phyloP scores from a whole-genome alignment of 2,329 filamentous ascomycete genomes.

The Penicillium sp. region DNA sequence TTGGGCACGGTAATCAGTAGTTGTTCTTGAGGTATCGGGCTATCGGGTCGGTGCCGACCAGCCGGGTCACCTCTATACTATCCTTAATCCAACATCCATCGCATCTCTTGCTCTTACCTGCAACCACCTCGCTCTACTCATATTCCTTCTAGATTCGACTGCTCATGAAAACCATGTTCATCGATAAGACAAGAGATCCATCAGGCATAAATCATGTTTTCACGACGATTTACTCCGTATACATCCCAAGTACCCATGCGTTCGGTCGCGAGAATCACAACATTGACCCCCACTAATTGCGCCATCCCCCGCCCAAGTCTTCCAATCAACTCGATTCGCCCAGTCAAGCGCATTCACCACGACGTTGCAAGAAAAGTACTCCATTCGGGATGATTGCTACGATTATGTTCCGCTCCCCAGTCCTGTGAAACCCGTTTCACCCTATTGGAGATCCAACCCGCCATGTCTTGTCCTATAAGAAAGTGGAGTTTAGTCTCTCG shows the following conservation, averaged over 20 bases:
- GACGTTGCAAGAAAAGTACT: background rate
- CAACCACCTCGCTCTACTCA: background rate
- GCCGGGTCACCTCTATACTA: background rate
- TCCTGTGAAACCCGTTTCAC: background rate
- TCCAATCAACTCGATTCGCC: conserved; percentile 19
- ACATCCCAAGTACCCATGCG: conserved; percentile 6
- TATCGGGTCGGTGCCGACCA: background rate
- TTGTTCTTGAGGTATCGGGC: background rate
- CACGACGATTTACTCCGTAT: background rate
- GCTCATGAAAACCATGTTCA: background rate
- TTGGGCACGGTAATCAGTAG: background rate
- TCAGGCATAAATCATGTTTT: background rate
- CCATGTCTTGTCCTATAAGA: conserved; percentile 22
- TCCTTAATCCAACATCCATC: conserved; percentile 3
- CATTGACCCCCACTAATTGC: conserved; percentile 36
- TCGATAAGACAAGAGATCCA: background rate
- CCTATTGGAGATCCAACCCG: background rate
- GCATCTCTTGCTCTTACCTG: background rate
- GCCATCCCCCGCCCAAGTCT: conserved; percentile 30
- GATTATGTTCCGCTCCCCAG: too few relatives aligned
- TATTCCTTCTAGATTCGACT: background rate
- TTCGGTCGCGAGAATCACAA: conserved; percentile 28
- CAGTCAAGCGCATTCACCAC: background rate
- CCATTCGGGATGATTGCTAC: background rate
- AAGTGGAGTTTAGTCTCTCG: conserved; percentile 18